Percentiles rank a stretch among this genome's conserved stretches.
These are phyloP conservation scores for Aechmea fasciata DNA, from an alignment of 176 grass and related monocot species.

Conservation along the genomic window DNA sequence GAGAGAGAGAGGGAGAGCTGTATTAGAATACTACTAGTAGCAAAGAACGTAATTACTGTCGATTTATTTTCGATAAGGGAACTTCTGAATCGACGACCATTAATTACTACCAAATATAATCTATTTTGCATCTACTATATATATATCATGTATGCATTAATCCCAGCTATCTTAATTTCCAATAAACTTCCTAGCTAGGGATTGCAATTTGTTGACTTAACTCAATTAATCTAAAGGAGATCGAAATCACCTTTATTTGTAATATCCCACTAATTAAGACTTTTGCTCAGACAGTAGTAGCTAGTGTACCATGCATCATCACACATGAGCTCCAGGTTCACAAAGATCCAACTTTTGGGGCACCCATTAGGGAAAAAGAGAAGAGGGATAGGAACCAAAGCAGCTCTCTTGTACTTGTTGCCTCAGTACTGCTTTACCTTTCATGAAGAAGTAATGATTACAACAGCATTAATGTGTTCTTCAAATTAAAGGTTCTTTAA, in stretches of 20 bases:
- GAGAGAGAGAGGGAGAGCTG: too few species aligned
- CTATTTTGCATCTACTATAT: not conserved
- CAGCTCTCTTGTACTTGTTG: not conserved
- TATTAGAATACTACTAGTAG: too few species aligned
- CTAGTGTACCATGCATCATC: too few species aligned
- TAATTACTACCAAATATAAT: too few species aligned
- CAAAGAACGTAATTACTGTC: too few species aligned
- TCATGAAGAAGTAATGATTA: not conserved
- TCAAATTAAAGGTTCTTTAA: not conserved
- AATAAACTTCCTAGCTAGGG: not conserved
- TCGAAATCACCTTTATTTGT: not conserved
- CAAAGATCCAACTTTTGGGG: not conserved
- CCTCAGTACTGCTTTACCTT: not conserved
- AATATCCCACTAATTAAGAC: not conserved
- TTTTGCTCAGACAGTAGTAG: not conserved
- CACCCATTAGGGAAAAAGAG: not conserved
- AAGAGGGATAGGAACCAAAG: not conserved
- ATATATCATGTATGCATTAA: not conserved
- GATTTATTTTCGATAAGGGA: too few species aligned
- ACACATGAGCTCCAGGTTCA: not conserved
- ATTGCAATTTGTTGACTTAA: not conserved
- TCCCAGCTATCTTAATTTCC: not conserved
- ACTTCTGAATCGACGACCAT: too few species aligned
- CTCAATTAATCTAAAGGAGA: not conserved
- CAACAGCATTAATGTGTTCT: not conserved